Base-by-base conservation (phyloP, 495 filamentous ascomycete genomes). In the Penicillium silybi region DNA sequence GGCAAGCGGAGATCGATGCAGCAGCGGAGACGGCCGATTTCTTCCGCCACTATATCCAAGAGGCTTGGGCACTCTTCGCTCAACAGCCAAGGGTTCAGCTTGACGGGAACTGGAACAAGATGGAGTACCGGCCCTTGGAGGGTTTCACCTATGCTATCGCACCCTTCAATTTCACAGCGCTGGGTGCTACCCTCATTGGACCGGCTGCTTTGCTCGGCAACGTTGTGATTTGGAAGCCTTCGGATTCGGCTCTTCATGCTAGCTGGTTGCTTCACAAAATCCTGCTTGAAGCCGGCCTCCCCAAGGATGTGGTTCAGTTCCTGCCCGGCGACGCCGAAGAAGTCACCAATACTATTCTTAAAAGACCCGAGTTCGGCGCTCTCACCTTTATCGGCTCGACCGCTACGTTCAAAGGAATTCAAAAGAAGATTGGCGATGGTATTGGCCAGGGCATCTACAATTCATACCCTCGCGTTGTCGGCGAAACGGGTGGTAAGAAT, bases 1-100 rank as follows among this genome's bases (percentile, higher is more conserved):
- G 89, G 89, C 92, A 97, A 65, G 92, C 92, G 27, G 92, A 97
- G 75, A 96, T 97, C 49, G 92, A 97, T 69, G 84, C 92, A 19
- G 86, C 90, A 3, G 92, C 92, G 1, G 91, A 96, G 72, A 75
- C 92, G 17, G 85, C 80, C 47, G 91, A 96, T 65, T 96, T 96
- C 71, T 74, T 96, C 44, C 79, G 86, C 50, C 88, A 86, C 73
- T 90, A 87, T 59, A 84, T 88, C 42, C 74, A 84, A 48, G 89
- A 85, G 54, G 86, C 86, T 17, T 83, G 88, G 67, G 80, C 88
- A 58, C 64, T 90, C 19, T 90, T 85, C 56, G 78, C 82, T 11
- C 81, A 85, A 52, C 87, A 91, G 63, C 87, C 87, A 73, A 83
- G 65, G 74, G 44, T 65, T n/a, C 64, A 68, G 2, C 53, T 46